phyloP scores from a whole-genome alignment of 805 yeast species.

The Candida sakaeoensis region DNA sequence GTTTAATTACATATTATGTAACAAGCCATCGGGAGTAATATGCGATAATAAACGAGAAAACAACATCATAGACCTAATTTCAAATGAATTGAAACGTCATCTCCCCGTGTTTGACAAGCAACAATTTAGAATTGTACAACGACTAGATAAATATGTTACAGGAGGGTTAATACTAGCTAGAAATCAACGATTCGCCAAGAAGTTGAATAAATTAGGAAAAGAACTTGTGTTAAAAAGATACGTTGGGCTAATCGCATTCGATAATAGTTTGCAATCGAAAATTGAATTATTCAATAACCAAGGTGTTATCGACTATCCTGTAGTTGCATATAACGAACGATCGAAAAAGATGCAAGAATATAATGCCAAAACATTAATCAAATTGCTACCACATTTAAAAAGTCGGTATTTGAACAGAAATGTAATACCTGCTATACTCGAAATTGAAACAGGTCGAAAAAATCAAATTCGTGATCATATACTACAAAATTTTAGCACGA shows the following conservation, averaged over 20 bases:
- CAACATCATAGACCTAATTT: conserved; percentile 1
- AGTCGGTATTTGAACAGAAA: conserved; percentile 5
- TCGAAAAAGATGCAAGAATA: conserved; percentile 5
- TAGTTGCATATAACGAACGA: conserved; percentile 8
- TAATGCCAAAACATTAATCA: conserved; percentile 16
- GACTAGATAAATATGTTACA: conserved; percentile 22
- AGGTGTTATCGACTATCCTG: conserved; percentile 14
- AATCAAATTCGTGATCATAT: conserved; percentile 25
- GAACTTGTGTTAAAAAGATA: conserved; percentile 14
- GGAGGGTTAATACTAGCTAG: conserved; percentile 22
- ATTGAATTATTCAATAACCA: conserved; percentile 6
- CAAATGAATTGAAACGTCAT: not conserved
- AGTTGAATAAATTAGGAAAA: conserved; percentile 7
- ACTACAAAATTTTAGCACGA: conserved; percentile 15
- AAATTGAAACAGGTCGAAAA: conserved; percentile 21
- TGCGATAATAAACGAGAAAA: conserved; percentile 13
- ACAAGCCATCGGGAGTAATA: conserved; percentile 20
- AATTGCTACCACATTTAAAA: conserved; percentile 13
- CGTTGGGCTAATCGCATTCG: conserved; percentile 15
- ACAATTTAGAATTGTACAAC: conserved; percentile 16
- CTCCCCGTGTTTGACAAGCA: not conserved
- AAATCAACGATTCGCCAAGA: conserved; percentile 14
- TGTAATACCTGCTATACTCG: conserved; percentile 17
- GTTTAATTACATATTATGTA: conserved; percentile 17
- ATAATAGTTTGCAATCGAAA: conserved; percentile 9